These are phyloP conservation scores for Ceratocystis harringtonii DNA, from an alignment of 2,329 filamentous ascomycete genomes.

Conservation along the genomic window DNA sequence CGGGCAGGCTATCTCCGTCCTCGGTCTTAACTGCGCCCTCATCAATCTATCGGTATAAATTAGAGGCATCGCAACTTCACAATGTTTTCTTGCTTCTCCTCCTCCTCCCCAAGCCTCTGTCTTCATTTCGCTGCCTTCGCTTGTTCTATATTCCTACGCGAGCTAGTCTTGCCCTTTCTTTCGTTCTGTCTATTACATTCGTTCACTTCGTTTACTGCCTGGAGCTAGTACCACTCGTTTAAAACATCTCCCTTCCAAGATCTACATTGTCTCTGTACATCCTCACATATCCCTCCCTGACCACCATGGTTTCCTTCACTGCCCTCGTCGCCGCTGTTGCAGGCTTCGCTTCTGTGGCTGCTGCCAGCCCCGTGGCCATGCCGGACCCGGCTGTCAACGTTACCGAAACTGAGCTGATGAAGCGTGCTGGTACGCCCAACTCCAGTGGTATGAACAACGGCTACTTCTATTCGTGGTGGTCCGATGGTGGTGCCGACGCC, in stretches of 20 bases:
- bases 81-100: not conserved
- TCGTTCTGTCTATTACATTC: not conserved
- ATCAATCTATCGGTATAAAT: not conserved
- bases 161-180: not conserved
- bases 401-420: not conserved
- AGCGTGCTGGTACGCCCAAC: slow-evolving; percentile 24
- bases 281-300: not conserved
- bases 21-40: not conserved
- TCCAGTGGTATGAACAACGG: slow-evolving; percentile 26
- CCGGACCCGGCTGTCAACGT: slow-evolving; percentile 2
- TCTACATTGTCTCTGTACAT: not conserved
- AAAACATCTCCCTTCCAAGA: not conserved
- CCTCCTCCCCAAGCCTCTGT: not conserved
- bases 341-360: not conserved
- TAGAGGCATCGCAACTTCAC: not conserved
- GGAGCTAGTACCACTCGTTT: not conserved
- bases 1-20: not conserved
- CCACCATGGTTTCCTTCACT: slow-evolving; percentile 10
- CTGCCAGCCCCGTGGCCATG: slow-evolving; percentile 9
- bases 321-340: slow-evolving; percentile 7
- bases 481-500: slow-evolving; percentile 30
- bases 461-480: slow-evolving; percentile 37
- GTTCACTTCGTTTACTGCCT: not conserved
- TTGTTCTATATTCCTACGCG: not conserved
- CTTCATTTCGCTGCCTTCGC: not conserved